A percentile compares a stretch with the other conserved stretches of the same genome.
These are phyloP conservation scores for Silene uniflora DNA, from an alignment of 148 eudicot genomes.

Conservation along the genomic window DNA sequence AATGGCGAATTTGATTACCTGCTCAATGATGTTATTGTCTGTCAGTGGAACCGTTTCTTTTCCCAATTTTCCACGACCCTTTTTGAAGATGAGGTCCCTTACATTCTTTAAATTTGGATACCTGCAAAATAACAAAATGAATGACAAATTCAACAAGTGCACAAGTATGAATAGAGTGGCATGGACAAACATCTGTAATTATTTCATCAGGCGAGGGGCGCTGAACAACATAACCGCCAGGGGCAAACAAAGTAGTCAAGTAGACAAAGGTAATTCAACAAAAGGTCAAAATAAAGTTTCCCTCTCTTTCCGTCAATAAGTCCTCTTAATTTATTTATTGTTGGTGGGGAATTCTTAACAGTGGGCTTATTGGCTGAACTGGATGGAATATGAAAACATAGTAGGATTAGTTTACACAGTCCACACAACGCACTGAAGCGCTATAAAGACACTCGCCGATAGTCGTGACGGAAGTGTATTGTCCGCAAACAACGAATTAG, in stretches of 20 bases:
- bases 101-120: slow-evolving; percentile 61
- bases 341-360: too few relatives aligned
- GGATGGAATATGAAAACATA: not conserved
- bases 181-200: not conserved
- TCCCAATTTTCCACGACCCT: slow-evolving; percentile 50
- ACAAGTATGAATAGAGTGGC: not conserved
- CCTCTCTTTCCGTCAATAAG: too few relatives aligned
- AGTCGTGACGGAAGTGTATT: not conserved
- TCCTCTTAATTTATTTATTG: too few relatives aligned
- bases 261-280: not conserved
- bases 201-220: not conserved
- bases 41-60: slow-evolving; percentile 68
- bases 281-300: too few relatives aligned
- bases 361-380: too few relatives aligned
- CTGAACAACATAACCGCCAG: not conserved
- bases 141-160: slow-evolving; percentile 1
- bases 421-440: not conserved
- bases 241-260: not conserved
- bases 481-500: not conserved
- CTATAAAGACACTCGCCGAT: not conserved
- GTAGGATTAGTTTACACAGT: not conserved
- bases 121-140: slow-evolving; percentile 24
- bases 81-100: slow-evolving; percentile 84
- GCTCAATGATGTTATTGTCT: slow-evolving; percentile 76
- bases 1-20: slow-evolving; percentile 39